Base-by-base conservation (phyloP, 2,329 filamentous ascomycete species). In the Pleurostoma richardsiae region DNA sequence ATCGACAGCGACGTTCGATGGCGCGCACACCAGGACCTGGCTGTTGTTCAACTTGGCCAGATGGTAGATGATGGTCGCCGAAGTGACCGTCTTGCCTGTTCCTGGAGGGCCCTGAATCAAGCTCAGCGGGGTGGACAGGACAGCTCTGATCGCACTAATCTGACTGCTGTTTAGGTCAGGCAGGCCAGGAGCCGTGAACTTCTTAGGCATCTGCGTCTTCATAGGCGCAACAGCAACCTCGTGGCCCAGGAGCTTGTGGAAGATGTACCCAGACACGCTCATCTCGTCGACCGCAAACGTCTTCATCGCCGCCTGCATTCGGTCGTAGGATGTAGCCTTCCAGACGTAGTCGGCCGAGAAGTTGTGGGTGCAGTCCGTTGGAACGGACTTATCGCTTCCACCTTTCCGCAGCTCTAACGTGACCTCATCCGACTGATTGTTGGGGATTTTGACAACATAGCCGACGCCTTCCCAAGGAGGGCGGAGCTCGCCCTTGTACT, bases 301-400 rank as follows among this genome's bases (percentile, higher is more conserved):
- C 76, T 96, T 97, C 92, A 99, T 97, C 46, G 94, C 95, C 55
- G 91, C 83, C 67, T 99, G 94, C 94, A 99, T 99, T 53, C 94
- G 91, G 62, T 99, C 94, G 64, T 99, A 99, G 0, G 92, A 97
- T 1, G 95, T 99, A 10, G 95, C 94, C 66, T 99, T 99, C 94
- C 94, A 99, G 47, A 99, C 94, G 61, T 99, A 99, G 65, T 99
- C 94, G 54, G 92, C 94, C 11, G 90, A 96, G 69, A 99, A 99
- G 67, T 96, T 96, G 69, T 95, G 90, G 0, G 92, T 96, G 67
- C 92, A 94, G 60, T 99, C 92, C 1, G 90, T 96, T 1, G 94
- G 94, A 1, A 97, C 89, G 29, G 87, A 89, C 68, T 97, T 97
- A 71, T 97, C 91, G 63, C 95, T 95, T 51, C 90, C 91, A 52